Evolutionary conservation across 441 rosid species (phyloP).

Genomic region (Populus hybrid): DNA sequence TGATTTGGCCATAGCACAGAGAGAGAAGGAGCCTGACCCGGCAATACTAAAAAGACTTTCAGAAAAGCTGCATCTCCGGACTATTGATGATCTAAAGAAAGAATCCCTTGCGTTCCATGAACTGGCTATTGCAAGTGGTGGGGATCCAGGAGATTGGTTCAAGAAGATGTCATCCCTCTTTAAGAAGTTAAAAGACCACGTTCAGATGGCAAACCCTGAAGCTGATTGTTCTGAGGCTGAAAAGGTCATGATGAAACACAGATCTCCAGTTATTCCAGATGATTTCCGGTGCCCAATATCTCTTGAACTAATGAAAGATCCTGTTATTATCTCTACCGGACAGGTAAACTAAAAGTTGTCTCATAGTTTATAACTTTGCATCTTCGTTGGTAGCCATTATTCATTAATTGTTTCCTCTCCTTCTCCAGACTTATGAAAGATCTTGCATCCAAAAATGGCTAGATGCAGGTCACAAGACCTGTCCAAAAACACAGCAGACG

Average conservation of each 20-base stretch:
- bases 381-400: conserved; percentile 9
- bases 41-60: conserved; percentile 60
- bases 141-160: conserved; percentile 53
- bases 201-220: conserved; percentile 51
- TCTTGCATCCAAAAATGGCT: conserved; percentile 94
- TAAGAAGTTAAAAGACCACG: conserved; percentile 61
- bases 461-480: conserved; percentile 91
- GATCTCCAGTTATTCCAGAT: conserved; percentile 94
- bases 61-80: conserved; percentile 72
- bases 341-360: conserved; percentile 47
- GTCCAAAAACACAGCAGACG: conserved; percentile 97
- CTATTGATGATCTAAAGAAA: conserved; percentile 67
- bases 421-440: conserved; percentile 91
- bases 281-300: conserved; percentile 98
- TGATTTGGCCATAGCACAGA: conserved; percentile 60
- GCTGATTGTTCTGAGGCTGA: conserved; percentile 44
- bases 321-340: conserved; percentile 99
- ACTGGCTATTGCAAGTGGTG: conserved; percentile 54
- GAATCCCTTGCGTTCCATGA: conserved; percentile 81
- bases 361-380: not conserved
- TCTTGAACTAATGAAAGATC: conserved; percentile 96
- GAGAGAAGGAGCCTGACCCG: conserved; percentile 58
- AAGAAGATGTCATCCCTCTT: conserved; percentile 70
- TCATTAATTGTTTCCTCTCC: conserved; percentile 17
- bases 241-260: conserved; percentile 49